These are phyloP conservation scores for Penicillium brasilianum DNA, from an alignment of 2,329 filamentous ascomycete species.

Conservation along the genomic window DNA sequence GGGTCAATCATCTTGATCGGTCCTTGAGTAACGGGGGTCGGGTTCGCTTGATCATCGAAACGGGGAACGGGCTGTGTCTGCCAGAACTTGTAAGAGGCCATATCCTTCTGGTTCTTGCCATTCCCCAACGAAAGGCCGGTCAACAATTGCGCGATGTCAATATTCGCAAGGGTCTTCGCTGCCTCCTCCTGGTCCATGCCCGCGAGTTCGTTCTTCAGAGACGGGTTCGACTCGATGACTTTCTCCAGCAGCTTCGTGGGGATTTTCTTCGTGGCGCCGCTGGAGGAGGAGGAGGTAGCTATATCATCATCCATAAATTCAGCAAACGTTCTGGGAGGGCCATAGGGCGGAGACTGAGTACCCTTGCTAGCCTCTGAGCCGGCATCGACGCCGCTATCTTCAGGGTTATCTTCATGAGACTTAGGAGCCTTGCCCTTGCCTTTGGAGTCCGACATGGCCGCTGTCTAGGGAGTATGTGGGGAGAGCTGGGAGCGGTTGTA, in stretches of 20 bases:
- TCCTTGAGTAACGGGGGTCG: constrained; percentile 68
- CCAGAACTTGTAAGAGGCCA: constrained; percentile 99
- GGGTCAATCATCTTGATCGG: constrained; percentile 81
- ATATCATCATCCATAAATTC: constrained; percentile 19
- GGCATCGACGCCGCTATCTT: constrained; percentile 14
- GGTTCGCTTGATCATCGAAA: constrained; percentile 65
- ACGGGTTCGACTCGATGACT: constrained; percentile 58
- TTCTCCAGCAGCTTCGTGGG: constrained; percentile 44
- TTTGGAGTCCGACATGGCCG: constrained; percentile 43
- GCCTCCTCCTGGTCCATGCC: constrained; percentile 67
- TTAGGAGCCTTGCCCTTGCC: constrained; percentile 43
- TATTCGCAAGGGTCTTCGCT: constrained; percentile 55
- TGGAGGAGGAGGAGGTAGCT: constrained; percentile 29
- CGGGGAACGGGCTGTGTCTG: constrained; percentile 92
- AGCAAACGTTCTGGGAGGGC: constrained; percentile 13
- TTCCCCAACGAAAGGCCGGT: constrained; percentile 68
- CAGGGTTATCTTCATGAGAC: constrained; percentile 21
- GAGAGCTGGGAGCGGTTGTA: constrained; percentile 17
- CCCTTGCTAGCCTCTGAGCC: constrained; percentile 17
- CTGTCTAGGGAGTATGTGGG: constrained; percentile 13
- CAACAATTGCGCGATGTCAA: constrained; percentile 55
- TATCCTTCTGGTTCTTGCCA: constrained; percentile 91
- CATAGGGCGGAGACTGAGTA: constrained; percentile 4
- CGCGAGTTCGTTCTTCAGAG: constrained; percentile 75
- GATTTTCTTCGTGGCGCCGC: constrained; percentile 39